Evolutionary conservation across 805 yeast genomes (phyloP).

Genomic region (Kazachstania taianensis): DNA sequence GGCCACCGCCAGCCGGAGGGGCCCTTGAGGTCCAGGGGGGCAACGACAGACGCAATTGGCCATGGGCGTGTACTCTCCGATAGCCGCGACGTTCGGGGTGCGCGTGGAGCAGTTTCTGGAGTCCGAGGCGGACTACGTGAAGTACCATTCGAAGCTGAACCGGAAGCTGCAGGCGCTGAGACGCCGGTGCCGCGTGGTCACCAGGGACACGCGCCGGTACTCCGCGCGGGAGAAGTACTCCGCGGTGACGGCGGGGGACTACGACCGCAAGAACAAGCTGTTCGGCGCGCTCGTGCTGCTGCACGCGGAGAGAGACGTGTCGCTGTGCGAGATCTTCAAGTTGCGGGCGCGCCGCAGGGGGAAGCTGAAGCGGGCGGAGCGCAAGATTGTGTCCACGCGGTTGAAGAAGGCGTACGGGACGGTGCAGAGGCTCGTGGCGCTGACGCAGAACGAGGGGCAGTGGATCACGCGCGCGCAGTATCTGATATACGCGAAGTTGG

Average conservation of each 20-base stretch:
- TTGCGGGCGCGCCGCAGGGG: conserved; percentile 25
- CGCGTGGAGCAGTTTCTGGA: conserved; percentile 55
- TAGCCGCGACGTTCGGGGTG: conserved; percentile 34
- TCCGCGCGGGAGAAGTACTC: conserved; percentile 37
- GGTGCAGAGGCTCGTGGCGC: conserved; percentile 34
- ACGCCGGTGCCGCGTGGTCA: conserved; percentile 49
- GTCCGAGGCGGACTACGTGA: conserved; percentile 58
- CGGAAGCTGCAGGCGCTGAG: conserved; percentile 55
- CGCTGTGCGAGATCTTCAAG: conserved; percentile 23
- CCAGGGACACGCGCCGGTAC: conserved; percentile 59
- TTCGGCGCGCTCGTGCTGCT: conserved; percentile 52
- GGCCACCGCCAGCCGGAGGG: background rate
- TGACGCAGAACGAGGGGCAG: conserved; percentile 34
- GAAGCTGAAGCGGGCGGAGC: conserved; percentile 25
- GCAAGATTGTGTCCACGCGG: conserved; percentile 49
- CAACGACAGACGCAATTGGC: background rate
- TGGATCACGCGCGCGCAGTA: conserved; percentile 30
- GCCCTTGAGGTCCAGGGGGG: background rate
- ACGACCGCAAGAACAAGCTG: conserved; percentile 36
- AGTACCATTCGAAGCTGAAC: conserved; percentile 54
- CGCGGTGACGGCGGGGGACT: conserved; percentile 39
- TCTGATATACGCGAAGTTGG: conserved; percentile 37
- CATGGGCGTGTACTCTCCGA: conserved; percentile 22
- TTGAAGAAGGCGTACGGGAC: conserved; percentile 51
- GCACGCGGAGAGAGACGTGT: conserved; percentile 63